Evolutionary conservation across 2,329 filamentous ascomycete genomes (phyloP).

Genomic region (Pyrenophora tritici-repentis): DNA sequence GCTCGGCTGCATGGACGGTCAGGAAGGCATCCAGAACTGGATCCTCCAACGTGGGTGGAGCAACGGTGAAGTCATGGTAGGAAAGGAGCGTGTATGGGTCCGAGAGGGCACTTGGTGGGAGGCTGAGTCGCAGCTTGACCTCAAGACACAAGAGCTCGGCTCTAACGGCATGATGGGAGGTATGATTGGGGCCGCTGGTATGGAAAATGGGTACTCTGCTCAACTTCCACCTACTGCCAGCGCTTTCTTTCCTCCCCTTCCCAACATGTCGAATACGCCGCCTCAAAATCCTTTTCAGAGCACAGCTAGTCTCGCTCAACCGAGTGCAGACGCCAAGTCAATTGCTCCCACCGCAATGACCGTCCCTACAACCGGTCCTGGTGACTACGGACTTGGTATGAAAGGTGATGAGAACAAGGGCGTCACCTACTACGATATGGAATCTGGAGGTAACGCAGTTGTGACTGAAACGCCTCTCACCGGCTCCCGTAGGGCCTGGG

Average conservation of each 20-base stretch:
- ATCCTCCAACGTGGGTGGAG: conserved; percentile 95
- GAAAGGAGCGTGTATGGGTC: conserved; percentile 93
- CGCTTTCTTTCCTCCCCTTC: conserved; percentile 69
- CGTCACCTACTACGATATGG: conserved; percentile 72
- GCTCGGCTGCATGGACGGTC: conserved; percentile 86
- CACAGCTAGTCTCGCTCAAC: conserved; percentile 50
- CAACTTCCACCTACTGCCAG: conserved; percentile 55
- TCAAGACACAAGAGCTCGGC: conserved; percentile 67
- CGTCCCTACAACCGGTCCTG: conserved; percentile 58
- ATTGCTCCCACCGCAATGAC: conserved; percentile 66
- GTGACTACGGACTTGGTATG: conserved; percentile 85
- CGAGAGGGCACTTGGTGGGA: conserved; percentile 96
- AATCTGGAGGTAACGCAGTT: conserved; percentile 75
- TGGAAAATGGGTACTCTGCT: conserved; percentile 76
- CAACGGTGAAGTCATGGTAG: conserved; percentile 93
- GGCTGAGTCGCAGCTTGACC: conserved; percentile 91
- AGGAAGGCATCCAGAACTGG: conserved; percentile 93
- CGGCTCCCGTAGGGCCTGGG: conserved; percentile 73
- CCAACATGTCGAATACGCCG: conserved; percentile 62
- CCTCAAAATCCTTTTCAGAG: conserved; percentile 73
- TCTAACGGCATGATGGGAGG: conserved; percentile 51
- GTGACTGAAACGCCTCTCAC: conserved; percentile 72
- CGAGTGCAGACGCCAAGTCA: conserved; percentile 49
- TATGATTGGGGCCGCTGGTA: conserved; percentile 61
- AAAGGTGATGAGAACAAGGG: conserved; percentile 74